Conservation (phyloP, 441 rosid species). For the Hura crepitans region DNA sequence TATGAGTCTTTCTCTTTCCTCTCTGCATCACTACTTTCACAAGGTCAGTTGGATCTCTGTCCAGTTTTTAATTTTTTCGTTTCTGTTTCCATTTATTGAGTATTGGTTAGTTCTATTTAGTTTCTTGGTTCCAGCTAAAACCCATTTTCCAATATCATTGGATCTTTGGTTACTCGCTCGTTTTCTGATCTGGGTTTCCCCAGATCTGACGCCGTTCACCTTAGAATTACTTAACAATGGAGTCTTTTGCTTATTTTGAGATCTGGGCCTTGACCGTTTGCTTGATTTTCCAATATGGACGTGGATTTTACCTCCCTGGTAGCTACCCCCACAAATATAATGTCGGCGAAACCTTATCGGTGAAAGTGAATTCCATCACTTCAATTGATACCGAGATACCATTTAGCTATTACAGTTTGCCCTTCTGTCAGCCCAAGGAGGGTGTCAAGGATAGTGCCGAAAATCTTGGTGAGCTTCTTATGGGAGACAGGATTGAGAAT, state of each 20-base stretch:
- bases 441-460: slow-evolving; percentile 84
- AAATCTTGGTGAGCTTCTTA: slow-evolving; percentile 95
- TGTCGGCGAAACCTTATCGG: slow-evolving; percentile 39
- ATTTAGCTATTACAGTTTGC: slow-evolving; percentile 73
- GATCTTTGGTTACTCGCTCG: slow-evolving; percentile 10
- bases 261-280: slow-evolving; percentile 47
- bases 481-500: slow-evolving; percentile 96
- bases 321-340: slow-evolving; percentile 74
- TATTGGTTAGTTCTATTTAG: background rate
- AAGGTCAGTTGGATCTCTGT: too few relatives aligned
- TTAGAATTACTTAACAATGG: slow-evolving; percentile 32
- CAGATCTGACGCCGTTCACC: slow-evolving; percentile 45
- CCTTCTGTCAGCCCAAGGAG: slow-evolving; percentile 61
- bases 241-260: slow-evolving; percentile 36
- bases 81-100: background rate
- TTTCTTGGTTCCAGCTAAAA: background rate
- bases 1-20: background rate
- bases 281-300: slow-evolving; percentile 35
- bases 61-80: too few relatives aligned
- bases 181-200: slow-evolving; percentile 40
- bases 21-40: too few relatives aligned
- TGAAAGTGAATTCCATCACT: slow-evolving; percentile 89
- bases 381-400: slow-evolving; percentile 96
- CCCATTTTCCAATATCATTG: background rate
- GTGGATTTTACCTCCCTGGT: slow-evolving; percentile 80